A percentile compares a stretch with the other conserved stretches of the same genome.
Conservation (phyloP, 2,329 filamentous ascomycete genomes). For the Pseudogymnoascus pannorum region DNA sequence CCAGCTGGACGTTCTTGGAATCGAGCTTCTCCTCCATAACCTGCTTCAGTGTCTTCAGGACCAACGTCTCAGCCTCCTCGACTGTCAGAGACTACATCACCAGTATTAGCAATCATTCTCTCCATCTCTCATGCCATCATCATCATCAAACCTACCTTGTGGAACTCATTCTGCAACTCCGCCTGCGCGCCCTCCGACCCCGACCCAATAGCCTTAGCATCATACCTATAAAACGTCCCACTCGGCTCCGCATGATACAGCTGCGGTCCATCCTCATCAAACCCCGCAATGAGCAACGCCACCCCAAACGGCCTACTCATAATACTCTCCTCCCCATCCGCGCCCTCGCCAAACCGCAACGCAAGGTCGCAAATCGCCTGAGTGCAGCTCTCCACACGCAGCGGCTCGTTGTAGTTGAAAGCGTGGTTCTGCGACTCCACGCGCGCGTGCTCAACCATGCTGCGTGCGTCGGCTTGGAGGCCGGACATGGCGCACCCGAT, state of each 20-base stretch:
- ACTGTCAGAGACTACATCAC: slow-evolving; percentile 71
- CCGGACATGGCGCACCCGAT: slow-evolving; percentile 99
- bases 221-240: slow-evolving; percentile 97
- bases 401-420: slow-evolving; percentile 95
- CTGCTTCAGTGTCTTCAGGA: slow-evolving; percentile 97
- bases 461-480: slow-evolving; percentile 92
- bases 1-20: slow-evolving; percentile 95
- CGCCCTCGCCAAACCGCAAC: slow-evolving; percentile 91
- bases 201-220: slow-evolving; percentile 96
- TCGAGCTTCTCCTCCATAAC: slow-evolving; percentile 99
- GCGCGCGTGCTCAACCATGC: slow-evolving; percentile 96
- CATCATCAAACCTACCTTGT: slow-evolving; percentile 54
- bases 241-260: slow-evolving; percentile 97
- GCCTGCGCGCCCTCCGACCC: slow-evolving; percentile 96
- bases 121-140: background rate
- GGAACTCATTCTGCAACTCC: slow-evolving; percentile 97
- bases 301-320: slow-evolving; percentile 98
- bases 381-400: slow-evolving; percentile 95
- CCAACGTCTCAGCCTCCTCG: slow-evolving; percentile 84
- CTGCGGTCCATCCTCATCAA: slow-evolving; percentile 93
- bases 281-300: slow-evolving; percentile 89
- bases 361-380: slow-evolving; percentile 98
- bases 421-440: slow-evolving; percentile 95
- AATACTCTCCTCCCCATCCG: slow-evolving; percentile 95
- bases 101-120: slow-evolving; percentile 17